These are phyloP conservation scores for Phaeotremella fagi DNA, from an alignment of 768 basidiomycete genomes.

Conservation along the genomic window DNA sequence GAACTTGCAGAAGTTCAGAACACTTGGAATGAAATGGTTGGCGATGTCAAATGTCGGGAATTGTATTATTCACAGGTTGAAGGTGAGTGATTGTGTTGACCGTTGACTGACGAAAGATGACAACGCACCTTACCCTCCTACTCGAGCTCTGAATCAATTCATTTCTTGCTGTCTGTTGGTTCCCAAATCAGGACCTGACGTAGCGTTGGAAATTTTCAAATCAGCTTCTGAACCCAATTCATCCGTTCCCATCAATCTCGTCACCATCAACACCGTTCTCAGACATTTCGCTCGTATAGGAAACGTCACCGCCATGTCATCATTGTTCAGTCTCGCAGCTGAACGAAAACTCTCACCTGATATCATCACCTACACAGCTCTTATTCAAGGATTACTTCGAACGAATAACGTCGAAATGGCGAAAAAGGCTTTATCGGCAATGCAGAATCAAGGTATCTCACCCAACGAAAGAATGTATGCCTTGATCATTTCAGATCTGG, in stretches of 20 bases:
- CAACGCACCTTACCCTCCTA: conserved; percentile 31
- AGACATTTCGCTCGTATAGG: conserved; percentile 60
- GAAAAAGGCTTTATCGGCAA: conserved; percentile 61
- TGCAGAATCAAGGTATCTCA: conserved; percentile 68
- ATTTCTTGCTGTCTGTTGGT: conserved; percentile 61
- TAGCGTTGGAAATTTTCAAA: conserved; percentile 51
- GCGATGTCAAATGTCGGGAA: conserved; percentile 36
- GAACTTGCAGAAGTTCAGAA: conserved; percentile 57
- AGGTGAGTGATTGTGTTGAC: conserved; percentile 10
- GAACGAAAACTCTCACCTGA: conserved; percentile 62
- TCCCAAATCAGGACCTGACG: conserved; percentile 25
- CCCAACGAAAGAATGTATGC: conserved; percentile 74
- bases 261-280: conserved; percentile 77
- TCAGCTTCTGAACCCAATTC: conserved; percentile 52
- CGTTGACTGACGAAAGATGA: not conserved
- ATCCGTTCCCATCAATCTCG: conserved; percentile 60
- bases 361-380: conserved; percentile 77
- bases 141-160: conserved; percentile 62
- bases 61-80: conserved; percentile 16
- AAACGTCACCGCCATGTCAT: conserved; percentile 61
- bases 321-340: conserved; percentile 59
- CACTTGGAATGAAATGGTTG: conserved; percentile 42
- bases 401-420: conserved; percentile 65
- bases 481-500: conserved; percentile 70
- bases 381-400: conserved; percentile 71